These are phyloP conservation scores for Penicillium sp. DNA, from an alignment of 2,329 filamentous ascomycete genomes.

Conservation along the genomic window DNA sequence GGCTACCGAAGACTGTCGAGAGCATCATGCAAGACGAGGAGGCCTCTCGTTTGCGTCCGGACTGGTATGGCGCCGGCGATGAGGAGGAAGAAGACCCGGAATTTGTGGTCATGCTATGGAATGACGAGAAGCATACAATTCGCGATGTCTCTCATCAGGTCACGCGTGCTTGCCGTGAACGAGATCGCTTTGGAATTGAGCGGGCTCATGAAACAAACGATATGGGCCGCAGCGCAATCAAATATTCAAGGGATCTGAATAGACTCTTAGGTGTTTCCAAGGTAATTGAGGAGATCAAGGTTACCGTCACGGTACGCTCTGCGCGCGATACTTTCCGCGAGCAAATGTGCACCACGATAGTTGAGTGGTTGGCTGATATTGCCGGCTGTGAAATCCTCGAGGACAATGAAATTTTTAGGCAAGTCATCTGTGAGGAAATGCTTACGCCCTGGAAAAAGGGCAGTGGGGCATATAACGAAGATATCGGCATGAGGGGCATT, in stretches of 20 bases:
- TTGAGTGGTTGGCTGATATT: conserved; percentile 95
- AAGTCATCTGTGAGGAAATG: conserved; percentile 85
- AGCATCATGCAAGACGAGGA: conserved; percentile 80
- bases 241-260: conserved; percentile 70
- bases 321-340: conserved; percentile 94
- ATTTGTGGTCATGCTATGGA: conserved; percentile 88
- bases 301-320: conserved; percentile 92
- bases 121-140: conserved; percentile 97
- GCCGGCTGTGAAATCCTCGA: conserved; percentile 80
- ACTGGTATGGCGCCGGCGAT: conserved; percentile 68
- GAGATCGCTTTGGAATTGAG: conserved; percentile 64
- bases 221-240: conserved; percentile 80
- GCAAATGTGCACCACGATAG: conserved; percentile 97
- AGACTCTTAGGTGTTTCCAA: conserved; percentile 74
- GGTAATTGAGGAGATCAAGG: conserved; percentile 90
- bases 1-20: conserved; percentile 77
- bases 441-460: conserved; percentile 84
- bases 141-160: conserved; percentile 88
- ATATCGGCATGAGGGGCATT: conserved; percentile 74
- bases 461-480: conserved; percentile 76
- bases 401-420: conserved; percentile 75
- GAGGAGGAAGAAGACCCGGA: conserved; percentile 65
- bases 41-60: conserved; percentile 71
- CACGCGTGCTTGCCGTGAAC: conserved; percentile 78
- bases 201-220: conserved; percentile 88